Conservation (phyloP, 257 asterid species). For the Ballota nigra region DNA sequence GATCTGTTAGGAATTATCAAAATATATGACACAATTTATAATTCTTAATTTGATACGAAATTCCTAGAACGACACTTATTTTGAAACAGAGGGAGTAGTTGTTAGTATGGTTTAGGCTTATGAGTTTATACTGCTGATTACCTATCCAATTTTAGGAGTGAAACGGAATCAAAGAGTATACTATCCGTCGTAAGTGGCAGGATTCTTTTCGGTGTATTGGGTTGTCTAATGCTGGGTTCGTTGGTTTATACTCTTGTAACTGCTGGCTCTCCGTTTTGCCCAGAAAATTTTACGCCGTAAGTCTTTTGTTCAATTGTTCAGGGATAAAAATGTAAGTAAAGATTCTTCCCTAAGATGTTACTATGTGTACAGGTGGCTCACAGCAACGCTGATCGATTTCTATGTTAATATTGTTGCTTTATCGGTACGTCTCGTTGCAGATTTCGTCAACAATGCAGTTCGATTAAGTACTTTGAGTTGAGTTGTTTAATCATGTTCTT, state of each 20-base stretch:
- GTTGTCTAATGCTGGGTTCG: slow-evolving; percentile 72
- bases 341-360: not conserved
- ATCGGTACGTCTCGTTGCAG: slow-evolving; percentile 42
- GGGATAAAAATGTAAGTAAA: not conserved
- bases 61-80: too few relatives aligned
- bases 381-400: slow-evolving; percentile 72
- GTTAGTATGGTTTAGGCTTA: not conserved
- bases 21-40: too few relatives aligned
- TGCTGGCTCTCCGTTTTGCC: slow-evolving; percentile 83
- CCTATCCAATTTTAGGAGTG: slow-evolving; percentile 36
- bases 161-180: slow-evolving; percentile 38
- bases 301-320: slow-evolving; percentile 22
- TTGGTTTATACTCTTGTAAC: slow-evolving; percentile 56
- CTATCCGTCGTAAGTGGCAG: slow-evolving; percentile 54
- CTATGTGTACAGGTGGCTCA: slow-evolving; percentile 64
- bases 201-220: slow-evolving; percentile 56
- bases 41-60: too few relatives aligned
- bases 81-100: too few relatives aligned
- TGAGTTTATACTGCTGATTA: not conserved
- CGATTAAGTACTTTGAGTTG: too few relatives aligned
- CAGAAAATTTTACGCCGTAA: slow-evolving; percentile 65
- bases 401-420: slow-evolving; percentile 52
- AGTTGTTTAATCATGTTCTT: too few relatives aligned
- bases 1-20: too few relatives aligned
- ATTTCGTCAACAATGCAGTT: not conserved